Conservation (phyloP, 192 early-diverging fungal genomes). For the Backusella sp. region DNA sequence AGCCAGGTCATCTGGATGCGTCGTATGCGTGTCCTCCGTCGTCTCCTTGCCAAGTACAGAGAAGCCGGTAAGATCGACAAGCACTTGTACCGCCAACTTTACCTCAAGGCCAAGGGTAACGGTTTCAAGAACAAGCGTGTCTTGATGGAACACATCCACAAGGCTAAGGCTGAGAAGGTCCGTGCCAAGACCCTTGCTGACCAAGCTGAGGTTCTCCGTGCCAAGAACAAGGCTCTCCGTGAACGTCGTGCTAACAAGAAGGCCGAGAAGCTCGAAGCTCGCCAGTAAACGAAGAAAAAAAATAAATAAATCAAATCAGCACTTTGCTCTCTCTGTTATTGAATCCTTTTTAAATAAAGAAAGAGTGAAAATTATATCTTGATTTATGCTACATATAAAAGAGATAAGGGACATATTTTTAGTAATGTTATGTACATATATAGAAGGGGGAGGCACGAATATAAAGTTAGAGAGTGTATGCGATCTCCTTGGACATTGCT, state of each 20-base stretch:
- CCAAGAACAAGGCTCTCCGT: constrained; percentile 92
- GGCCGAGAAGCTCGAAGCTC: constrained; percentile 67
- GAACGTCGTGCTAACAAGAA: constrained; percentile 86
- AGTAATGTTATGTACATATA: too few relatives aligned
- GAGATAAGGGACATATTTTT: too few relatives aligned
- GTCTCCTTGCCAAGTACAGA: constrained; percentile 95
- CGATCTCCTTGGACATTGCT: too few relatives aligned
- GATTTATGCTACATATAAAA: too few relatives aligned
- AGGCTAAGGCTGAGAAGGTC: constrained; percentile 97
- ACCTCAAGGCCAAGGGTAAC: constrained; percentile 99
- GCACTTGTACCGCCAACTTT: constrained; percentile 93
- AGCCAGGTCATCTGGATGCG: constrained; percentile 96
- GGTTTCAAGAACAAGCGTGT: constrained; percentile 99
- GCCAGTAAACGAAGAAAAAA: constrained; percentile 5
- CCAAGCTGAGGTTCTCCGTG: constrained; percentile 97
- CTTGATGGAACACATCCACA: constrained; percentile 99
- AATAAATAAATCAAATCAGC: not conserved
- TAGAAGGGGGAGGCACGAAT: not conserved
- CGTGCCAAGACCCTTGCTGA: constrained; percentile 90
- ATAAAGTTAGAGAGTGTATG: too few relatives aligned
- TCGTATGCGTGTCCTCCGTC: constrained; percentile 93
- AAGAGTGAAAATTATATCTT: not conserved
- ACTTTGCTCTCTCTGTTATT: not conserved
- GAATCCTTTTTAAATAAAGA: not conserved
- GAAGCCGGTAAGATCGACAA: constrained; percentile 97